Evolutionary conservation across 129 eudicot species (phyloP).

Genomic region (Pseudognaphalium luteoalbum): DNA sequence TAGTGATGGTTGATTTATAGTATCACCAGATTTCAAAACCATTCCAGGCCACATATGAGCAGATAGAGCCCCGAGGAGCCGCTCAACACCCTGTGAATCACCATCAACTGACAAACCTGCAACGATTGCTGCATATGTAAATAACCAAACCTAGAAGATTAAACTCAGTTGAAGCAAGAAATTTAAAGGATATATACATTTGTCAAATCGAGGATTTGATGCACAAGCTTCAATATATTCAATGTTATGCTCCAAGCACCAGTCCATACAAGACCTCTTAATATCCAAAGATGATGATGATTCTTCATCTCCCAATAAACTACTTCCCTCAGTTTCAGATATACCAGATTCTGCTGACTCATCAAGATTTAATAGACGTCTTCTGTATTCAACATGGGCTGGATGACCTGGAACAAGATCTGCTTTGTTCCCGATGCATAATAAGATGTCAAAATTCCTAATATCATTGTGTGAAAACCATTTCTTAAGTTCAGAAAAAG

Average conservation of each 20-base stretch:
- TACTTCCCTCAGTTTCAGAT: conserved; percentile 83
- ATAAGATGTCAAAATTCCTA: conserved; percentile 61
- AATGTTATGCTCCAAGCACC: conserved; percentile 86
- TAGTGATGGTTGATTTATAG: conserved; percentile 60
- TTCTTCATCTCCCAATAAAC: conserved; percentile 68
- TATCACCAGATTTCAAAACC: conserved; percentile 81
- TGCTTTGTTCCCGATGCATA: conserved; percentile 96
- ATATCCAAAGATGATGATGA: conserved; percentile 46
- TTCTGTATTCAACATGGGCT: conserved; percentile 79
- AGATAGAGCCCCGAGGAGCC: conserved; percentile 80
- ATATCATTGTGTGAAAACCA: conserved; percentile 76
- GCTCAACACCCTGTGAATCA: conserved; percentile 87
- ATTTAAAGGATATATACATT: conserved; percentile 39
- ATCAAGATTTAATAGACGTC: conserved; percentile 48
- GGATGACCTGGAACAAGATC: conserved; percentile 92
- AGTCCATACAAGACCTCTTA: conserved; percentile 65
- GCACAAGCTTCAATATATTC: conserved; percentile 96
- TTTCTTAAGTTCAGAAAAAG: conserved; percentile 66
- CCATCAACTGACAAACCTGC: conserved; percentile 91
- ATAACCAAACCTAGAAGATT: not conserved
- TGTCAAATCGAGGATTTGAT: conserved; percentile 81
- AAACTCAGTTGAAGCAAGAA: not conserved
- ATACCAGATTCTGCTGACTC: conserved; percentile 68
- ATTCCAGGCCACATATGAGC: conserved; percentile 99
- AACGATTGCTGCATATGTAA: not conserved